These are phyloP conservation scores for Magnusiomyces tetraspermus DNA, from an alignment of 1,139 yeast species.

Conservation along the genomic window DNA sequence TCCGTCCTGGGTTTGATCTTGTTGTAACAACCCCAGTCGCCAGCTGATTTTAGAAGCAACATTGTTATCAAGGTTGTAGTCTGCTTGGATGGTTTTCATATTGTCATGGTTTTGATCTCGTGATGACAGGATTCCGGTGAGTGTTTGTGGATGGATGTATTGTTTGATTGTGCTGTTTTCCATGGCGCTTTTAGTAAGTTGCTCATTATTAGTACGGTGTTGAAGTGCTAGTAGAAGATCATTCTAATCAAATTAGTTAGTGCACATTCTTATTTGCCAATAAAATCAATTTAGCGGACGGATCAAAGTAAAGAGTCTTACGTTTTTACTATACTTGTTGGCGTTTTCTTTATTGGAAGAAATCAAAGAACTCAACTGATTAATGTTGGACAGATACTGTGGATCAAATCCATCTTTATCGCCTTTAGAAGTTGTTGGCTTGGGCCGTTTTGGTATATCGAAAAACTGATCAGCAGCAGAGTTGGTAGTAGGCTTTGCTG, in stretches of 20 bases:
- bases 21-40: neutral
- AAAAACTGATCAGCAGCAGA: neutral
- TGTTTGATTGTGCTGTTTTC: neutral
- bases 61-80: neutral
- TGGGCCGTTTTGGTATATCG: neutral
- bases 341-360: neutral
- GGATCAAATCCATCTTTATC: neutral
- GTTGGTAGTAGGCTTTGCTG: neutral
- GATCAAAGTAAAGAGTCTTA: neutral
- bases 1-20: neutral
- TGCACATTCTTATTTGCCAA: neutral
- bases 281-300: neutral
- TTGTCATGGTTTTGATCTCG: neutral
- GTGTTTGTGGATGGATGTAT: slow-evolving; percentile 1
- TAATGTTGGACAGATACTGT: neutral
- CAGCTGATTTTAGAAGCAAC: neutral
- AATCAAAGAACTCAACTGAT: neutral
- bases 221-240: neutral
- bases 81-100: neutral
- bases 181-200: neutral
- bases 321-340: neutral
- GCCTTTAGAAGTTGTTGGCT: neutral
- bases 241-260: neutral
- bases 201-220: neutral
- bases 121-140: neutral